Evolutionary conservation across 345 rosid species (phyloP).

Genomic region (Populus simonii): DNA sequence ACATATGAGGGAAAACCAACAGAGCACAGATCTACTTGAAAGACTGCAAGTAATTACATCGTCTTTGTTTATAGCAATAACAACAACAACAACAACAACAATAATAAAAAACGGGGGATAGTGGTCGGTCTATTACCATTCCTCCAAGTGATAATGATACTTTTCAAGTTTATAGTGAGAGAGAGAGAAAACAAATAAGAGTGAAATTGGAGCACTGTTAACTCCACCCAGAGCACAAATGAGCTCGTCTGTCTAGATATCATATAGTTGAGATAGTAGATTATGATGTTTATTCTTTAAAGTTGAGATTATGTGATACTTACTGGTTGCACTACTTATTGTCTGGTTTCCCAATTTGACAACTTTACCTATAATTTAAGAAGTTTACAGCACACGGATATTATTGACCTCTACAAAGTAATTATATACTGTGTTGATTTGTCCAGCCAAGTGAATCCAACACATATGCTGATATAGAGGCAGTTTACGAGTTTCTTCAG

Average conservation of each 20-base stretch:
- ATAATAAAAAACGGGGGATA: not conserved
- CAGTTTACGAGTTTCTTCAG: slow-evolving; percentile 86
- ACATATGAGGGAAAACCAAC: not conserved
- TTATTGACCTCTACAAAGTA: not conserved
- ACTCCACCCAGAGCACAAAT: not conserved
- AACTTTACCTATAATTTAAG: not conserved
- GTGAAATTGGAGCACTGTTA: not conserved
- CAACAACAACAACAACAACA: no score
- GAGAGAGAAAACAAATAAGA: not conserved
- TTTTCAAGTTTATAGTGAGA: not conserved
- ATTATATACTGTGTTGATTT: not conserved
- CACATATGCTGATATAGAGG: slow-evolving; percentile 97
- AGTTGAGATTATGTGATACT: not conserved
- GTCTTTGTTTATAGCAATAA: not conserved
- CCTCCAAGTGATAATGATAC: not conserved
- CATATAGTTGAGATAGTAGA: not conserved
- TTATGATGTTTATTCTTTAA: not conserved
- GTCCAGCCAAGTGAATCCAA: slow-evolving; percentile 87
- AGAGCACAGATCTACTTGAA: not conserved
- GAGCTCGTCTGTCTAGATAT: not conserved
- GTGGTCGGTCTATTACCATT: not conserved
- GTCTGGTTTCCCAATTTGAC: not conserved
- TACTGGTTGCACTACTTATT: not conserved
- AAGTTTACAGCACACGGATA: not conserved
- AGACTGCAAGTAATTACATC: not conserved